Base-by-base conservation (phyloP, 805 yeast species). In the Komagataella populi region DNA sequence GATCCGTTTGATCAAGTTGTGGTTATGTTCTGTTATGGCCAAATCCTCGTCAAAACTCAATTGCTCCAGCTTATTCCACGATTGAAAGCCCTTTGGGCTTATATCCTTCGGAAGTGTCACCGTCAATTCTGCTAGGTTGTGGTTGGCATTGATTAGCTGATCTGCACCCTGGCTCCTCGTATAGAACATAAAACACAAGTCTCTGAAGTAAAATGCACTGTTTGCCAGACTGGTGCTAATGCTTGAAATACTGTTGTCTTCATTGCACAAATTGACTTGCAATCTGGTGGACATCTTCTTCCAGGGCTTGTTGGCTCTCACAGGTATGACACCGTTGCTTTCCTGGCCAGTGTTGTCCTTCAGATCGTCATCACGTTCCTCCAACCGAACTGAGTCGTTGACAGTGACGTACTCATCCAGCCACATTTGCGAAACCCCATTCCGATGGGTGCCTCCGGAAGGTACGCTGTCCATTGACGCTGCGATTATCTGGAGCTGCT, bases 1-100 rank as follows among this genome's bases (percentile, higher is more conserved):
- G 53, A 84, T 72, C 6, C 71, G 57, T 60, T 81, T 80, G 55
- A 83, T 67, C 62, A 84, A 69, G 60, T 84, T 84, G 7, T 81
- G 84, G 4, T 72, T 69, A 52, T 70, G 70, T 2, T 68, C 62
- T 0, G 87, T 78, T 50, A 83, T 68, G 4, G 57, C 53, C 50
- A 78, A 66, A 30, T 60, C 61, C 8, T 56, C 60, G 17, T 49
- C 56, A 20, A 22, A 16, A 3, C 23, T 43, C 50, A 36, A 48
- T 18, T 23, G 24, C 7, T 45, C 24, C n/a, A 45, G 24, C 22
- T 45, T 45, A 23, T 45, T 23, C 30, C 24, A 23, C 22, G n/a
- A 45, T 17, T 18, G n/a, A 3, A 45, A 22, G 39, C 39, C 39
- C n/a, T 6, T 45, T 6, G 22, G 17, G 3, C 22, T 17, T 12